Evolutionary conservation across 2,329 filamentous ascomycete species (phyloP), one percentile per base, ranked within the genome.

Genomic region (Claviceps purpurea): DNA sequence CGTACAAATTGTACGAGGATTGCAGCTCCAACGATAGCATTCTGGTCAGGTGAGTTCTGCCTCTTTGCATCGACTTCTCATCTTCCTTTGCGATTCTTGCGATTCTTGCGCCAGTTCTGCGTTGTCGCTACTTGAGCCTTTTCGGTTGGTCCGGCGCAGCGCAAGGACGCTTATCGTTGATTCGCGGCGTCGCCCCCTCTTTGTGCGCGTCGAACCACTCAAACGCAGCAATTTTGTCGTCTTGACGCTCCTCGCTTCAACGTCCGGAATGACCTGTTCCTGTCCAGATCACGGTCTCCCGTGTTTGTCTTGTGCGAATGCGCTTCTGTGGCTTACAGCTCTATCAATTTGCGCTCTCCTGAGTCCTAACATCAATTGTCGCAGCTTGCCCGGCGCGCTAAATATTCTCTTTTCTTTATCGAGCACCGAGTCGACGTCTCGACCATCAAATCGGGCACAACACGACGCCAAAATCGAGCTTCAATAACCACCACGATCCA

Each of bases 261-360:
- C n/a, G 16, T 18, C 37, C 16, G 47, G 42, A 42, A 52, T 52
- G 47, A 42, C 51, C 42, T 52, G 47, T 49, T 42, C 30, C 42
- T 8, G 6, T 52, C 45, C 20, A 39, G 26, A 4, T 37, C 38
- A 24, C 42, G 3, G 41, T 24, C 38, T n/a, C 16, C 39, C 7
- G 14, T 1, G 30, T 34, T 11, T 4, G 3, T 34, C 30, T 34
- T 34, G 30, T 34, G 30, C 30, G 10, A 34, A 34, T 3, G 30
- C 30, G 10, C 10, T 34, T 34, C 30, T 11, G 30, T 10, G 30
- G 30, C 30, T 34, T 4, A 11, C 10, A 11, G 30, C 13, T 14
- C 7, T 13, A 40, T n/a, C 11, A 10, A 34, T 24, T 42, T 43
- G 16, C 14, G 20, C 24, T 42, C 13, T 24, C 30, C n/a, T n/a